Percentiles rank a stretch among this genome's conserved stretches.
phyloP scores from a whole-genome alignment of 805 yeast species.

The Ogataea chonburiensis region DNA sequence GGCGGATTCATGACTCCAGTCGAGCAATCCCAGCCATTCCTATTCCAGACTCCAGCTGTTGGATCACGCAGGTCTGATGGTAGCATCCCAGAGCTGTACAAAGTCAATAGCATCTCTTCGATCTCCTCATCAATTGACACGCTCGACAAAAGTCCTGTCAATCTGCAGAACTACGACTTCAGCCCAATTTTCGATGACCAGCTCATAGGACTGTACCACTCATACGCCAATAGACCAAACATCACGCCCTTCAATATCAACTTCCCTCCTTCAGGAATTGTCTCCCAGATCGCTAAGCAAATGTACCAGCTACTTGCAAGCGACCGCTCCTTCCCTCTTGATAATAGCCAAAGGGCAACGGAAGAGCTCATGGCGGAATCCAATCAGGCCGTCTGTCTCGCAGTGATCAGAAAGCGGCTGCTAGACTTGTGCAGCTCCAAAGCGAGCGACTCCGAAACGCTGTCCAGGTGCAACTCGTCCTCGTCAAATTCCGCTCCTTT shows the following conservation, averaged over 20 bases:
- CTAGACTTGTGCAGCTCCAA: conserved; percentile 32
- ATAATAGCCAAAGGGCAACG: conserved; percentile 23
- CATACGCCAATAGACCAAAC: conserved; percentile 54
- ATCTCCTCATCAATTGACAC: conserved; percentile 21
- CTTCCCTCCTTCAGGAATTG: conserved; percentile 67
- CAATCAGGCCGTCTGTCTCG: conserved; percentile 28
- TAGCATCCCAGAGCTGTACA: conserved; percentile 21
- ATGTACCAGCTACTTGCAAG: conserved; percentile 37
- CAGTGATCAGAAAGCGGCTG: conserved; percentile 34
- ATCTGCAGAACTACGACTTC: conserved; percentile 28
- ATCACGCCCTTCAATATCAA: conserved; percentile 65
- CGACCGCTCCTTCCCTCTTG: conserved; percentile 26
- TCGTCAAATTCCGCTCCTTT: conserved; percentile 16
- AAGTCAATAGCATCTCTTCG: conserved; percentile 27
- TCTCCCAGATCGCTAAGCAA: conserved; percentile 57
- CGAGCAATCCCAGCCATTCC: conserved; percentile 22
- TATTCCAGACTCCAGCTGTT: conserved; percentile 25
- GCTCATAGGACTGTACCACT: conserved; percentile 46
- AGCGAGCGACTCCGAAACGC: conserved; percentile 20
- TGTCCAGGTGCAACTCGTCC: conserved; percentile 31
- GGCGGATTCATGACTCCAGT: conserved; percentile 25
- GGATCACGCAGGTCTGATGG: conserved; percentile 18
- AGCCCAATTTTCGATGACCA: conserved; percentile 44
- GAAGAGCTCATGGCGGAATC: conserved; percentile 30
- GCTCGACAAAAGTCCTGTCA: conserved; percentile 21